A percentile compares a stretch with the other conserved stretches of the same genome.
Evolutionary conservation across 163 green algal species (phyloP).

Genomic region (Chlamydomonas reinhardtii): DNA sequence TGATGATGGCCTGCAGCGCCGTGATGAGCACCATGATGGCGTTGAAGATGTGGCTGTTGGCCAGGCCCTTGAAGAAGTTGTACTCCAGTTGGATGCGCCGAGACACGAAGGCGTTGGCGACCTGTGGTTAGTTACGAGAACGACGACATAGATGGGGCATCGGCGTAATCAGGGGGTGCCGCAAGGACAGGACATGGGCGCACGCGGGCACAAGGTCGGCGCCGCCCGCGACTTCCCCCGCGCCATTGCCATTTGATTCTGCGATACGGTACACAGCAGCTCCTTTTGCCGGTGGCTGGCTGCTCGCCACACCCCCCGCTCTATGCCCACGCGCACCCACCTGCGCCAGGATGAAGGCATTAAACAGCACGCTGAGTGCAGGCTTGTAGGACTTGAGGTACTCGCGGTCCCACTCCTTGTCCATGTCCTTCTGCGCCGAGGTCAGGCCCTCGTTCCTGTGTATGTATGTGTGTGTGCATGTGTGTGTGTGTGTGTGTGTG

Average conservation of each 20-base stretch:
- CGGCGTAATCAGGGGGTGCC: no score
- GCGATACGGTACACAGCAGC: no score
- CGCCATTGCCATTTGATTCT: no score
- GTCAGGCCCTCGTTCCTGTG: conserved; percentile 5
- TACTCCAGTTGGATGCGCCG: conserved; percentile 91
- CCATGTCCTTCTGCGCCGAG: conserved; percentile 2
- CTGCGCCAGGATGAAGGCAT: conserved; percentile 96
- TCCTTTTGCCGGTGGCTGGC: no score
- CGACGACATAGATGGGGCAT: no score
- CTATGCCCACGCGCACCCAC: conserved; percentile 12
- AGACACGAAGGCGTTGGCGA: conserved; percentile 96
- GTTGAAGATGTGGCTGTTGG: conserved; percentile 82
- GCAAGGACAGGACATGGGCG: no score
- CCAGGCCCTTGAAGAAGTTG: conserved; percentile 91
- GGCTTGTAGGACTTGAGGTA: conserved; percentile 47
- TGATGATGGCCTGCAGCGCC: conserved; percentile 67
- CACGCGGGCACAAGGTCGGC: no score
- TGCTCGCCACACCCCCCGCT: no score
- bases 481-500: no score
- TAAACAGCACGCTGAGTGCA: conserved; percentile 91
- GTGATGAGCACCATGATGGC: conserved; percentile 82
- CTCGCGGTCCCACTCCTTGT: conserved; percentile 15
- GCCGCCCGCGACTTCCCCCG: no score
- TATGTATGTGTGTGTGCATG: no score
- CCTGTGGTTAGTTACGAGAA: conserved; percentile 76